phyloP scores from a whole-genome alignment of 805 yeast species.

The Candida pseudoglaebosa region DNA sequence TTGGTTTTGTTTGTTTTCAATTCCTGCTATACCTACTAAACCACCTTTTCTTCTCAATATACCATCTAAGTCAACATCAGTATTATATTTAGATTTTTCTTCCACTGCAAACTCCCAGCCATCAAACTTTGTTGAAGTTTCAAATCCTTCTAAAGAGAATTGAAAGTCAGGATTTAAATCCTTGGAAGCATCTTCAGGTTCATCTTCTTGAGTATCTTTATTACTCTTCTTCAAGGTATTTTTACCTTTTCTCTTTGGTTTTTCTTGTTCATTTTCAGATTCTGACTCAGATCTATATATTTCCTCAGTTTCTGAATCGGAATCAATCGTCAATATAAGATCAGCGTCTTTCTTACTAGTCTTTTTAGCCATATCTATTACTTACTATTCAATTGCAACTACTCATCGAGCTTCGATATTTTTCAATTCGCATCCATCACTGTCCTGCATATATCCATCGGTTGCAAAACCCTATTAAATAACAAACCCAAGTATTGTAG shows the following conservation, averaged over 20 bases:
- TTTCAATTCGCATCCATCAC: constrained; percentile 1
- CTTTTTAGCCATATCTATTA: constrained; percentile 7
- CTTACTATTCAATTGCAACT: not conserved
- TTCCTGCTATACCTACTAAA: constrained; percentile 49
- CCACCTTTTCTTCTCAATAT: constrained; percentile 87
- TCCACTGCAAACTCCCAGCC: constrained; percentile 85
- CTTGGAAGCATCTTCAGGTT: constrained; percentile 35
- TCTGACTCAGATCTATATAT: constrained; percentile 21
- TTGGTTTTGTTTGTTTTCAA: constrained; percentile 21
- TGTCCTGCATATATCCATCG: not conserved
- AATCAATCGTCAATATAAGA: constrained; percentile 73
- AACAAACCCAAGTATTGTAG: not conserved
- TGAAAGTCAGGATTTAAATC: constrained; percentile 72
- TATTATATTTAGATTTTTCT: constrained; percentile 27
- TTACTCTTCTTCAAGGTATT: constrained; percentile 17
- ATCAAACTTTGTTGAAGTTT: constrained; percentile 44
- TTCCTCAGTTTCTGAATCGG: constrained; percentile 41
- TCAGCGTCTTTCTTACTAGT: constrained; percentile 27
- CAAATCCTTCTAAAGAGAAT: constrained; percentile 63
- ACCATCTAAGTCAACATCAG: constrained; percentile 45
- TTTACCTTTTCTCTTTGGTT: constrained; percentile 16
- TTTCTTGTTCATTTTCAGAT: constrained; percentile 32
- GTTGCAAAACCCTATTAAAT: not conserved
- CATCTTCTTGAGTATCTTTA: constrained; percentile 12
- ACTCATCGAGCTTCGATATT: constrained; percentile 5